Percentiles rank a stretch among this genome's conserved stretches.
These are phyloP conservation scores for Chlorociboria aeruginascens DNA, from an alignment of 495 filamentous ascomycete genomes.

Conservation along the genomic window DNA sequence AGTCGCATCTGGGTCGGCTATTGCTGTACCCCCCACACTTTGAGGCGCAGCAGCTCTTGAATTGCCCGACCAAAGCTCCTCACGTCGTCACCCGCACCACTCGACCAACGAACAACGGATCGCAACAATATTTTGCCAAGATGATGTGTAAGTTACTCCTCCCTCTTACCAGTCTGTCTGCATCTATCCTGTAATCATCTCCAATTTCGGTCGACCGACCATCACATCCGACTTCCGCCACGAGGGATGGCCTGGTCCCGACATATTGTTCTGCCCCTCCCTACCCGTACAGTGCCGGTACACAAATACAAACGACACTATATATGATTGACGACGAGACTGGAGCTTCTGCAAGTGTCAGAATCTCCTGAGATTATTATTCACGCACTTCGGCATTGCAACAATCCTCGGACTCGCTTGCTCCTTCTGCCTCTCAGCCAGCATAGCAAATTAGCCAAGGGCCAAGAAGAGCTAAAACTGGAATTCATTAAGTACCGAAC, in stretches of 20 bases:
- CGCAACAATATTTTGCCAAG: background rate
- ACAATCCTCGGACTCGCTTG: background rate
- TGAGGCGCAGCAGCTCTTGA: conserved; percentile 16
- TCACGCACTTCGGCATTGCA: background rate
- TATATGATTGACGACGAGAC: too few species aligned
- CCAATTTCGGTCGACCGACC: background rate
- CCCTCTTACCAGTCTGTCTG: conserved; percentile 1
- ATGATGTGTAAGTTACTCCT: conserved; percentile 17
- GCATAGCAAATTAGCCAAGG: conserved; percentile 14
- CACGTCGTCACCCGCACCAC: background rate
- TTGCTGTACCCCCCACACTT: background rate
- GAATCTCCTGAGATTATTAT: background rate
- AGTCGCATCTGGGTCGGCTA: background rate
- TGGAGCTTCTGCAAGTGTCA: background rate
- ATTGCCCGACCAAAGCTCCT: background rate
- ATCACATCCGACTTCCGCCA: background rate
- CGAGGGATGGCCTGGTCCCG: background rate
- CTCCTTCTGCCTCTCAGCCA: background rate
- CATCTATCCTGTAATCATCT: background rate
- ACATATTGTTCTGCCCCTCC: background rate
- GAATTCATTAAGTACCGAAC: conserved; percentile 1
- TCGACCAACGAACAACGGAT: background rate
- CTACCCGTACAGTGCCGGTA: background rate
- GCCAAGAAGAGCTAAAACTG: conserved; percentile 8
- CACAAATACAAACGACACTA: background rate